A percentile compares a stretch with the other conserved stretches of the same genome.
Conservation (phyloP, 148 eudicot species). For the Heliamphora exappendiculata region DNA sequence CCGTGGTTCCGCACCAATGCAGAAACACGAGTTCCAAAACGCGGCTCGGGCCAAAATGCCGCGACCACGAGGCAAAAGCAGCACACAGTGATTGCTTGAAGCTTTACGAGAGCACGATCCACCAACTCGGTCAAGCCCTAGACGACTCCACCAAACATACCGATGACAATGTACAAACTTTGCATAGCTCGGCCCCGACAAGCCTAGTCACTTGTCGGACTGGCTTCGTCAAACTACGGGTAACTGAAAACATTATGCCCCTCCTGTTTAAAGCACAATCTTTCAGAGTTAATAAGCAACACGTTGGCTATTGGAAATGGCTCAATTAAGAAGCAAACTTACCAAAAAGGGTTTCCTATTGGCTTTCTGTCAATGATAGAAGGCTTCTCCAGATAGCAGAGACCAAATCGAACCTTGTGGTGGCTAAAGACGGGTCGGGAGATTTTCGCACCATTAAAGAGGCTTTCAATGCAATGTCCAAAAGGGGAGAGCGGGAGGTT, state of each 20-base stretch:
- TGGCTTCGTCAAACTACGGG: slow-evolving; percentile 45
- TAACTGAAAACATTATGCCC: slow-evolving; percentile 23
- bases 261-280: slow-evolving; percentile 37
- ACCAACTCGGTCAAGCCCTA: slow-evolving; percentile 43
- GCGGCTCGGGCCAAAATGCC: slow-evolving; percentile 29
- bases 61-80: slow-evolving; percentile 25
- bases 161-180: slow-evolving; percentile 49
- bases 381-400: slow-evolving; percentile 27
- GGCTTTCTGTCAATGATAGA: slow-evolving; percentile 34
- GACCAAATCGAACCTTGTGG: slow-evolving; percentile 27
- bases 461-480: slow-evolving; percentile 25
- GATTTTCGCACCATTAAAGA: slow-evolving; percentile 26
- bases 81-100: slow-evolving; percentile 59
- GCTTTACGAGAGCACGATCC: slow-evolving; percentile 41
- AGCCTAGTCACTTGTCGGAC: slow-evolving; percentile 49
- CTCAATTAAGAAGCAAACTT: not conserved
- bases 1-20: slow-evolving; percentile 14
- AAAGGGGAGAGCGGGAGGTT: slow-evolving; percentile 23
- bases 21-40: slow-evolving; percentile 35
- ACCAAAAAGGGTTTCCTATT: slow-evolving; percentile 28
- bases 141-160: slow-evolving; percentile 18
- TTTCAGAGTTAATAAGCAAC: slow-evolving; percentile 41
- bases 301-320: slow-evolving; percentile 38
- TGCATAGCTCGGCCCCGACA: slow-evolving; percentile 67
- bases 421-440: slow-evolving; percentile 58